Percentiles rank a stretch among this genome's conserved stretches.
Evolutionary conservation across 352 stramenopile genomes (phyloP).

Genomic region (Phytopythium kandeliae): DNA sequence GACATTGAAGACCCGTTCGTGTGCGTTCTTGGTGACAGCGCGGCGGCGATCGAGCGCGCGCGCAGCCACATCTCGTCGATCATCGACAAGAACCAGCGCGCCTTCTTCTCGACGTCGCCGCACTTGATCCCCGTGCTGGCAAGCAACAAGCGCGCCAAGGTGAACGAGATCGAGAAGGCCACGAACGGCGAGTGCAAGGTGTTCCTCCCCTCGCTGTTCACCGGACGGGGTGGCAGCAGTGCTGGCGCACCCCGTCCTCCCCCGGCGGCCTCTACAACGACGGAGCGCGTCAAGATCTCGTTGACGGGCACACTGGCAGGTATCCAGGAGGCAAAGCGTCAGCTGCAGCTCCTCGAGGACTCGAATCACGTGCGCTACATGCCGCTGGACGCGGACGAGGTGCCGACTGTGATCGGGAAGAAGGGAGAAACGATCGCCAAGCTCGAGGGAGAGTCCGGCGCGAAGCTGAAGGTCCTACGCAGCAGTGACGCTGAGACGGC

Average conservation of each 20-base stretch:
- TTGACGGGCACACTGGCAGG: conserved; percentile 52
- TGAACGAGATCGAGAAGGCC: conserved; percentile 56
- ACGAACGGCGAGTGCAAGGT: conserved; percentile 47
- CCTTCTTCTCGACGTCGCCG: conserved; percentile 53
- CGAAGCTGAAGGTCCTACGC: conserved; percentile 50
- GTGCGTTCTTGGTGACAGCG: conserved; percentile 56
- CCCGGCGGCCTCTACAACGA: conserved; percentile 3
- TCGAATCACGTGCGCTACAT: conserved; percentile 58
- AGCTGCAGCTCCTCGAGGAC: conserved; percentile 56
- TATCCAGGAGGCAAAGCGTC: conserved; percentile 53
- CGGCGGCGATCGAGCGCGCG: conserved; percentile 36
- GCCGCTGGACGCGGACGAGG: conserved; percentile 69
- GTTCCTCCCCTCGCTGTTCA: conserved; percentile 29
- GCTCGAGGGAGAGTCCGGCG: conserved; percentile 57
- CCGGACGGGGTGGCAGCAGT: conserved; percentile 2
- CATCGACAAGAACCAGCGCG: conserved; percentile 68
- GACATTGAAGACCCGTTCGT: conserved; percentile 65
- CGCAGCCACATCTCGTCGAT: conserved; percentile 56
- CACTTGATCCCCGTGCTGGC: conserved; percentile 60
- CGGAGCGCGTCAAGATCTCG: conserved; percentile 57
- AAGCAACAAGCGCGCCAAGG: conserved; percentile 68
- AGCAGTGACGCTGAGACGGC: conserved; percentile 25
- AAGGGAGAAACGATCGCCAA: conserved; percentile 74
- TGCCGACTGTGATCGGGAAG: conserved; percentile 71
- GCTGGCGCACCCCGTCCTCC: background rate